Conservation (phyloP, 441 rosid genomes). For the Euphorbia schlechtendalii region DNA sequence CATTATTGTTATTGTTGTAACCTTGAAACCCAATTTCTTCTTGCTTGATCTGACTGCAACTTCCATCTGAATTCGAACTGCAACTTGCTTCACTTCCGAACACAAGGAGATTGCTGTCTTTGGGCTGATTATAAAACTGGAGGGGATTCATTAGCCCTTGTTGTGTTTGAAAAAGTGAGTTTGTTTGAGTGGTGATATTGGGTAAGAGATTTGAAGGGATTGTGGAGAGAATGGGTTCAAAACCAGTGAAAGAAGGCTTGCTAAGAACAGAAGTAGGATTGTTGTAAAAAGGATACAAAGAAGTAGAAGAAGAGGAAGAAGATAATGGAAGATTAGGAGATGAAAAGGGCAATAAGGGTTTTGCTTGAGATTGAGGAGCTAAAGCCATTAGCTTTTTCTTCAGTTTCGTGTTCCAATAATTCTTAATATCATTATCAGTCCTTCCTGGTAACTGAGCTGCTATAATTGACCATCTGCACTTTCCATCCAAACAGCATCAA, state of each 20-base stretch:
- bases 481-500: no score
- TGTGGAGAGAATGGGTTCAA: constrained; percentile 24
- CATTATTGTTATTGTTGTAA: no score
- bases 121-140: constrained; percentile 25
- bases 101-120: constrained; percentile 31
- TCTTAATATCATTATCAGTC: no score
- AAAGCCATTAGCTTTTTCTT: constrained; percentile 24
- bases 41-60: constrained; percentile 43
- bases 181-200: constrained; percentile 7
- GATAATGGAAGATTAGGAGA: constrained; percentile 26
- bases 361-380: constrained; percentile 33
- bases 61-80: constrained; percentile 48
- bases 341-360: constrained; percentile 31
- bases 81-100: constrained; percentile 51
- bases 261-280: constrained; percentile 22
- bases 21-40: constrained; percentile 31
- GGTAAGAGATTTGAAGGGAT: constrained; percentile 23
- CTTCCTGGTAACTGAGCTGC: no score
- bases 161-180: constrained; percentile 26
- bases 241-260: constrained; percentile 27
- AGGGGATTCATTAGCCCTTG: constrained; percentile 28
- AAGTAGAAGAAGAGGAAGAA: constrained; percentile 23
- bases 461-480: no score
- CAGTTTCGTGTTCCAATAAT: no score
- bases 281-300: constrained; percentile 14